Conservation (phyloP, 768 basidiomycete species). For the Suillus paluster region DNA sequence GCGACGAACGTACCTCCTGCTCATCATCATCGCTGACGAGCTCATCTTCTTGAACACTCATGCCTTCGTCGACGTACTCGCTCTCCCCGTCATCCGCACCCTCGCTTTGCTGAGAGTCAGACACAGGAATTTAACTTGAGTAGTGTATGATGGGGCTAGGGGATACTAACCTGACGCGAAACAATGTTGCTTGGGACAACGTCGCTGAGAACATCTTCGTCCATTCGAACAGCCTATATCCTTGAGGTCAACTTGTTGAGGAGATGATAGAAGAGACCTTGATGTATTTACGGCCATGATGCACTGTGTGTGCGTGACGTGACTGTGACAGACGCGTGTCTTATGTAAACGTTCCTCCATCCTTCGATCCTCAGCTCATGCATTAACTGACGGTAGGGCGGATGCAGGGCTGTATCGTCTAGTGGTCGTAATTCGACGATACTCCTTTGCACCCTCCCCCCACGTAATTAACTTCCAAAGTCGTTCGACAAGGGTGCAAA, state of each 20-base stretch:
- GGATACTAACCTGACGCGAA: constrained; percentile 72
- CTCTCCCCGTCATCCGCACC: constrained; percentile 72
- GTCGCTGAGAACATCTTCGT: constrained; percentile 89
- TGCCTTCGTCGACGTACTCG: constrained; percentile 63
- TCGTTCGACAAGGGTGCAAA: too few species aligned
- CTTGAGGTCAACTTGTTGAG: constrained; percentile 12
- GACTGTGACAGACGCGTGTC: too few species aligned
- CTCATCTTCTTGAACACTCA: constrained; percentile 64
- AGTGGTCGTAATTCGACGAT: too few species aligned
- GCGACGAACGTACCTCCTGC: constrained; percentile 34
- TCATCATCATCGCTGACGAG: constrained; percentile 61
- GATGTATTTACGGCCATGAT: too few species aligned
- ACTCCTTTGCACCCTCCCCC: too few species aligned
- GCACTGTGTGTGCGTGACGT: too few species aligned
- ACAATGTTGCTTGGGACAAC: constrained; percentile 91
- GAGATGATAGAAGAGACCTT: neutral
- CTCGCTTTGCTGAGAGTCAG: constrained; percentile 54
- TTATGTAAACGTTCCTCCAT: too few species aligned
- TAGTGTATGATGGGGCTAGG: constrained; percentile 13
- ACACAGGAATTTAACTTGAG: constrained; percentile 32
- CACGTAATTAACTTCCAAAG: too few species aligned
- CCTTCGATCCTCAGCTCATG: too few species aligned
- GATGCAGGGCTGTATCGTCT: too few species aligned
- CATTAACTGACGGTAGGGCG: too few species aligned
- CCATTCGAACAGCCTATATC: constrained; percentile 34